These are phyloP conservation scores for Schizosaccharomyces versatilis DNA, from an alignment of 1,139 yeast genomes.

Conservation along the genomic window DNA sequence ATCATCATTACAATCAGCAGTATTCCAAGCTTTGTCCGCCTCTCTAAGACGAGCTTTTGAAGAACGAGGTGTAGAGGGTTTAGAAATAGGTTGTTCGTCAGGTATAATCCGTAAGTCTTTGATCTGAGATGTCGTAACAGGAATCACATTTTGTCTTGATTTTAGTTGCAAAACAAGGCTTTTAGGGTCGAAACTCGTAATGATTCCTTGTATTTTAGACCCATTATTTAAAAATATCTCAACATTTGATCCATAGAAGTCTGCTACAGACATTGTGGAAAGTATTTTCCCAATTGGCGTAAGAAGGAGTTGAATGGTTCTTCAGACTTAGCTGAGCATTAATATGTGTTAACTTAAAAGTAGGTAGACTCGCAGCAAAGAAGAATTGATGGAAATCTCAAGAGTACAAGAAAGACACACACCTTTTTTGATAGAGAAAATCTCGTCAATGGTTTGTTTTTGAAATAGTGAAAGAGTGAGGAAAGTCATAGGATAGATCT, in stretches of 20 bases:
- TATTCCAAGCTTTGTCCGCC: not conserved
- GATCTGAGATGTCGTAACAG: not conserved
- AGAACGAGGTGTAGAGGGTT: not conserved
- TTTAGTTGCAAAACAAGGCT: not conserved
- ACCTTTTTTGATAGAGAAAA: too few species aligned
- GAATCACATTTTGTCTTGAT: not conserved
- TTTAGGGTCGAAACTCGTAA: not conserved
- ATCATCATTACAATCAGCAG: constrained; percentile 22
- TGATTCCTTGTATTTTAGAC: not conserved
- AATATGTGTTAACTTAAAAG: too few species aligned
- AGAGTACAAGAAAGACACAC: too few species aligned
- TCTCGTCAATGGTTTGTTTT: too few species aligned
- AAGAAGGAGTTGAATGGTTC: not conserved
- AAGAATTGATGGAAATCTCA: too few species aligned
- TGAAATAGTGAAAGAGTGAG: too few species aligned
- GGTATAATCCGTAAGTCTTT: not conserved
- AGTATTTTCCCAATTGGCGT: not conserved
- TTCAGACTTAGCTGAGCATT: not conserved
- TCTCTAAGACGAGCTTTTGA: not conserved
- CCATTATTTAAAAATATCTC: not conserved
- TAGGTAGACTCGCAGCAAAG: too few species aligned
- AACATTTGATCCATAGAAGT: constrained; percentile 2
- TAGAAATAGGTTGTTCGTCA: not conserved
- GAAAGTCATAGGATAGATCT: too few species aligned
- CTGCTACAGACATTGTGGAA: constrained; percentile 2